Base-by-base conservation (phyloP, 257 asterid genomes). In the Parsonsia alboflavescens region DNA sequence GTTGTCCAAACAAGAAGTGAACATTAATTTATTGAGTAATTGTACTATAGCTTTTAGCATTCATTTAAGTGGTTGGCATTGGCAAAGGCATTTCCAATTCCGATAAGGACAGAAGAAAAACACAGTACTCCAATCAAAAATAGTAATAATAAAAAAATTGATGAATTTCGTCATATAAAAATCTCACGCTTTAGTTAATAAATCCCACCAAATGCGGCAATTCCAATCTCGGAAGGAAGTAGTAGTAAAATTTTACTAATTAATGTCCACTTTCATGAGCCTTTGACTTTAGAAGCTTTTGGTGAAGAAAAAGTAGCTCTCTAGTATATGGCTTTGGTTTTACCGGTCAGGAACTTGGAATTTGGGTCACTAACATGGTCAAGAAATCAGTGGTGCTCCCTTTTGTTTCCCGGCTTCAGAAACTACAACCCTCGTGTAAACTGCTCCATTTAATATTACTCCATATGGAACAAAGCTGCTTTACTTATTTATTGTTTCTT, bases 291-390 rank as follows among this genome's bases (percentile, higher is more conserved):
- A 74, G 61, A 65, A 77, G 78, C 68, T 39, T 4, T 13, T 63
- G 49, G 83, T 77, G 80, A 76, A 70, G 81, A 74, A 82, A 78
- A 77, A 56, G 7, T 73, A 19, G 48, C 28, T 24, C 46, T 42
- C n/a, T n/a, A n/a, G n/a, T n/a, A 76, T 62, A 67, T 73, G 79
- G 72, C 80, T 68, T 84, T 62, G 86, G 88, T 79, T 78, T 83
- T 69, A 48, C 44, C 74, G 80, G 69, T 61, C 58, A 72, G 75
- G 66, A 64, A 75, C 71, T 80, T 79, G 85, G 84, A 45, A 86
- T 81, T 80, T 78, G 85, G 77, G 75, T 70, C 71, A 58, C 71
- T 63, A 66, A 81, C 77, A 81, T 79, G 71, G 82, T 82, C 85
- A 84, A 63, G 80, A 84, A 86, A 76, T 82, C 81, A 82, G 82